Percentiles rank a stretch among this genome's conserved stretches.
Conservation (phyloP, 148 eudicot species). For the Camellia granthamiana region DNA sequence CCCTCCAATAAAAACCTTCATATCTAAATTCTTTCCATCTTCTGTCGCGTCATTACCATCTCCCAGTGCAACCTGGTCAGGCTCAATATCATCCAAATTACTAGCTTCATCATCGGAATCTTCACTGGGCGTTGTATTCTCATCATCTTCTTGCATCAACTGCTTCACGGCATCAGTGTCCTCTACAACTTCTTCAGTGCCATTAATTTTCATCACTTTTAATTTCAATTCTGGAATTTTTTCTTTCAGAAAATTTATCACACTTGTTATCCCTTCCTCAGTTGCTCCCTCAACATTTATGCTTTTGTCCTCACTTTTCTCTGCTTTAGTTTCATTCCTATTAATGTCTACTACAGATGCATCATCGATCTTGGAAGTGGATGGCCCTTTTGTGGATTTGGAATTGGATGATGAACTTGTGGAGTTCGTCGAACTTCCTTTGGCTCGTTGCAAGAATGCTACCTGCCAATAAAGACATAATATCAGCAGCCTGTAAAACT, state of each 20-base stretch:
- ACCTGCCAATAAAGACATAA: slow-evolving; percentile 44
- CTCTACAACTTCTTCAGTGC: slow-evolving; percentile 48
- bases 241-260: slow-evolving; percentile 86
- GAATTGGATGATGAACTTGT: slow-evolving; percentile 45
- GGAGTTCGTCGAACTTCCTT: slow-evolving; percentile 43
- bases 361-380: slow-evolving; percentile 51
- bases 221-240: slow-evolving; percentile 90
- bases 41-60: slow-evolving; percentile 47
- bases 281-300: slow-evolving; percentile 75
- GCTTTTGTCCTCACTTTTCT: slow-evolving; percentile 62
- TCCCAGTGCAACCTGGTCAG: slow-evolving; percentile 41
- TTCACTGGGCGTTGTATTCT: slow-evolving; percentile 33
- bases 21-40: slow-evolving; percentile 58
- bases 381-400: slow-evolving; percentile 52
- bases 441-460: slow-evolving; percentile 61
- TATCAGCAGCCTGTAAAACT: slow-evolving; percentile 15
- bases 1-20: slow-evolving; percentile 87
- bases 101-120: slow-evolving; percentile 54
- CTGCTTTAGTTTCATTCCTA: slow-evolving; percentile 51
- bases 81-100: slow-evolving; percentile 43
- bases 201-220: slow-evolving; percentile 64
- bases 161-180: slow-evolving; percentile 64
- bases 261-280: slow-evolving; percentile 89
- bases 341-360: slow-evolving; percentile 48
- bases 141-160: slow-evolving; percentile 49